Percentiles rank a stretch among this genome's conserved stretches.
These are phyloP conservation scores for Tetrahymena thermophila DNA, from an alignment of 73 alveolate genomes.

Conservation along the genomic window DNA sequence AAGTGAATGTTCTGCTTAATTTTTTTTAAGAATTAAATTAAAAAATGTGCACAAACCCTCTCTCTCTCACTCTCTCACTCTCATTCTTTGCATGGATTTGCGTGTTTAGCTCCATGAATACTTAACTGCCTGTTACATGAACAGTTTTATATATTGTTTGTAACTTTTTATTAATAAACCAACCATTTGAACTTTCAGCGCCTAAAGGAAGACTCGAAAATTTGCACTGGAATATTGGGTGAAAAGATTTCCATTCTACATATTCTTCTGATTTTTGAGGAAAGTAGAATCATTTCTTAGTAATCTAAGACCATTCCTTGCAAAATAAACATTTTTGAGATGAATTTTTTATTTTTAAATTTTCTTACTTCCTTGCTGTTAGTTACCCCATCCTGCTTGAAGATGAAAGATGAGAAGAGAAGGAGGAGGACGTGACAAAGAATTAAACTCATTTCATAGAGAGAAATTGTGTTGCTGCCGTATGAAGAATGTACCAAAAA, in stretches of 20 bases:
- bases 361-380: slow-evolving; percentile 3
- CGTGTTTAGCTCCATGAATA: not conserved
- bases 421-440: slow-evolving; percentile 3
- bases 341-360: not conserved
- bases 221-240: not conserved
- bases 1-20: not conserved
- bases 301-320: not conserved
- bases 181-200: not conserved
- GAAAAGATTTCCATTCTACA: not conserved
- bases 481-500: not conserved
- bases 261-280: not conserved
- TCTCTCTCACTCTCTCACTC: not conserved
- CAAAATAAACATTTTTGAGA: not conserved
- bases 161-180: not conserved
- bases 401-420: not conserved
- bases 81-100: not conserved
- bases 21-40: not conserved
- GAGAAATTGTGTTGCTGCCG: not conserved
- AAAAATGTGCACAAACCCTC: not conserved
- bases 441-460: not conserved
- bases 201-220: not conserved
- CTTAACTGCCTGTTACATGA: not conserved
- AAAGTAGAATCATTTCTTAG: not conserved
- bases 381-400: not conserved
- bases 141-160: not conserved